Base-by-base conservation (phyloP, 495 filamentous ascomycete genomes). In the Podospora sp. region DNA sequence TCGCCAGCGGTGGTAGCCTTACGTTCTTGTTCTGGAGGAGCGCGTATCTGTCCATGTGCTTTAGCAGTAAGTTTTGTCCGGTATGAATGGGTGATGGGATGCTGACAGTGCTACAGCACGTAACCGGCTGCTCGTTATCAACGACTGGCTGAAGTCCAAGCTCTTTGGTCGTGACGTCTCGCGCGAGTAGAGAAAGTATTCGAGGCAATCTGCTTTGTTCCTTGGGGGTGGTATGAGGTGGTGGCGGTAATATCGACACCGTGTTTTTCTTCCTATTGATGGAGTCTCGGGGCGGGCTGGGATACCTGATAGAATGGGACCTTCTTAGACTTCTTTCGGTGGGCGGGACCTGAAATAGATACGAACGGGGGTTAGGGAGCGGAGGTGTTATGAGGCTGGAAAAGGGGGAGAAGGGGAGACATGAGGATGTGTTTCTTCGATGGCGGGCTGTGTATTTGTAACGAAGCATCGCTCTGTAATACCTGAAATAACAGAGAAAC, bases 1-100 rank as follows among this genome's bases (percentile, higher is more conserved):
- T 98, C 72, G 91, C 93, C 50, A 89, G 88, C 60, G 91, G 92
- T 73, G 92, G 92, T 75, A 90, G 87, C 72, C 81, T 93, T 76
- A 93, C 90, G 60, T 92, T 89, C 75, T 87, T 97, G 71, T 98
- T 99, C 88, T 99, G 95, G 95, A 86, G 92, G 78, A 93, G 90
- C 76, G 96, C 95, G 60, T 99, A 99, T 79, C 83, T 99, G 79
- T 96, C 90, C 86, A 99, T 99, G 95, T 97, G 94, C 87, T 99
- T 98, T 79, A 97, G 93, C 87, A 92, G 92, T 92, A 86, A 85
- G 91, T 89, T 72, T 62, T 62, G 27, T 21, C 35, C 25, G 27
- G 7, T 63, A 35, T 22, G 67, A n/a, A 18, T 21, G 63, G 60
- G 21, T 24, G 53, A 26, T 35, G 16, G 7, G 21, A 33, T 6